Evolutionary conservation across 495 filamentous ascomycete genomes (phyloP).

Genomic region (Aspergillus avenaceus): DNA sequence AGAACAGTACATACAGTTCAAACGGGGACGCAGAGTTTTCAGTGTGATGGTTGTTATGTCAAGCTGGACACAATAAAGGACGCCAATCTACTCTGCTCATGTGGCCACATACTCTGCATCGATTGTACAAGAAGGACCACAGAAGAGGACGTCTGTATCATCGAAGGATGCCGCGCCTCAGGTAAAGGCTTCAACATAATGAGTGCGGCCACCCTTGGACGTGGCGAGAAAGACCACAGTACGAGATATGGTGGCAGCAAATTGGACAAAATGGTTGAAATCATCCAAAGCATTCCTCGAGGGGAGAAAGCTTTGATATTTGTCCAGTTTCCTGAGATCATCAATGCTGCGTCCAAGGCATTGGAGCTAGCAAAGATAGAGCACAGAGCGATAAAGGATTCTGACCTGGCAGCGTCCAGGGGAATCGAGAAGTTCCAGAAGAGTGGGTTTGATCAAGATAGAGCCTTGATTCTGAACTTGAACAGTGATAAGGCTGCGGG

Average conservation of each 20-base stretch:
- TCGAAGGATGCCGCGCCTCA: slow-evolving; percentile 26
- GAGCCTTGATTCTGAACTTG: slow-evolving; percentile 64
- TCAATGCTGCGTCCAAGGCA: slow-evolving; percentile 27
- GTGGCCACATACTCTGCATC: slow-evolving; percentile 49
- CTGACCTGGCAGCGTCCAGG: slow-evolving; percentile 18
- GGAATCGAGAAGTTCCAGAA: slow-evolving; percentile 45
- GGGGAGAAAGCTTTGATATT: slow-evolving; percentile 51
- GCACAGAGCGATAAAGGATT: slow-evolving; percentile 25
- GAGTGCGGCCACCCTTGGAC: slow-evolving; percentile 27
- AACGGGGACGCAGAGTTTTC: slow-evolving; percentile 2
- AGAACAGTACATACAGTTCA: slow-evolving; percentile 21
- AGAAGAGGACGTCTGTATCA: slow-evolving; percentile 22
- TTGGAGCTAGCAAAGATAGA: slow-evolving; percentile 28
- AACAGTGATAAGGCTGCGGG: slow-evolving; percentile 64
- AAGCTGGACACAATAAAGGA: slow-evolving; percentile 5
- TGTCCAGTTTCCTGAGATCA: slow-evolving; percentile 45
- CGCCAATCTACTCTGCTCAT: slow-evolving; percentile 38
- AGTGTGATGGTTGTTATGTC: slow-evolving; percentile 28
- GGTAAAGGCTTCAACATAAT: slow-evolving; percentile 30
- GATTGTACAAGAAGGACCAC: slow-evolving; percentile 22
- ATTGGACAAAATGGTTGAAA: slow-evolving; percentile 40
- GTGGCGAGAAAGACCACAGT: slow-evolving; percentile 22
- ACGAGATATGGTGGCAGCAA: slow-evolving; percentile 39
- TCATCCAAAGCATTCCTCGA: slow-evolving; percentile 36
- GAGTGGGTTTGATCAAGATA: slow-evolving; percentile 22